Conservation (phyloP, 2,329 filamentous ascomycete genomes). For the Aspergillus transmontanensis region DNA sequence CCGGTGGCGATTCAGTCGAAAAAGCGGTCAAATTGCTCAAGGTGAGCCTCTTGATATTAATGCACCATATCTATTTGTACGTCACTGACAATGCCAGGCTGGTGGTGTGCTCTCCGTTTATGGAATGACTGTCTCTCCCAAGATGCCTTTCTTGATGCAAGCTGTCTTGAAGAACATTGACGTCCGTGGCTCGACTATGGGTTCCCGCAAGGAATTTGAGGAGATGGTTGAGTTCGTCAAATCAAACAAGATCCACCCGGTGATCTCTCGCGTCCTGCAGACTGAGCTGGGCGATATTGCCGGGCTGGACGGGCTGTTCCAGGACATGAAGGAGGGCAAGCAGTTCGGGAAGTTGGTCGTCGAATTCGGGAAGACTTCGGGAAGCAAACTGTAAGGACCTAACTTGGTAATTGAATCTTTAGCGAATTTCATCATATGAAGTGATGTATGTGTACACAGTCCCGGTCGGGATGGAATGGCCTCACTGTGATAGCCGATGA, state of each 20-base stretch:
- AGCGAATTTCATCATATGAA: not conserved
- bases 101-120: constrained; percentile 86
- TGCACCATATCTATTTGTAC: not conserved
- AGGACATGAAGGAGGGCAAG: constrained; percentile 79
- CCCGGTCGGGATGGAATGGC: not conserved
- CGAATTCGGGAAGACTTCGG: constrained; percentile 55
- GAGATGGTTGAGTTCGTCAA: constrained; percentile 86
- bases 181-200: constrained; percentile 85
- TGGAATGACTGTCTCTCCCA: constrained; percentile 85
- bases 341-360: constrained; percentile 96
- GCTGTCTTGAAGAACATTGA: constrained; percentile 88
- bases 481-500: not conserved
- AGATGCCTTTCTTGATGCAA: constrained; percentile 83
- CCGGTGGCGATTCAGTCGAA: constrained; percentile 80
- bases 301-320: constrained; percentile 81
- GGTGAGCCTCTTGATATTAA: constrained; percentile 36
- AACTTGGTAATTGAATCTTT: constrained; percentile 6
- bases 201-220: constrained; percentile 82
- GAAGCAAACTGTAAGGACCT: constrained; percentile 41
- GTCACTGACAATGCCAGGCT: constrained; percentile 43
- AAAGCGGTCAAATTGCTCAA: constrained; percentile 71
- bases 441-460: not conserved
- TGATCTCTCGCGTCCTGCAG: constrained; percentile 73
- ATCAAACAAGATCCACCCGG: constrained; percentile 70
- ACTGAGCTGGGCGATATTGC: constrained; percentile 71